These are phyloP conservation scores for Leccinum cinnamomeum DNA, from an alignment of 1,284 basidiomycete genomes.

Conservation along the genomic window DNA sequence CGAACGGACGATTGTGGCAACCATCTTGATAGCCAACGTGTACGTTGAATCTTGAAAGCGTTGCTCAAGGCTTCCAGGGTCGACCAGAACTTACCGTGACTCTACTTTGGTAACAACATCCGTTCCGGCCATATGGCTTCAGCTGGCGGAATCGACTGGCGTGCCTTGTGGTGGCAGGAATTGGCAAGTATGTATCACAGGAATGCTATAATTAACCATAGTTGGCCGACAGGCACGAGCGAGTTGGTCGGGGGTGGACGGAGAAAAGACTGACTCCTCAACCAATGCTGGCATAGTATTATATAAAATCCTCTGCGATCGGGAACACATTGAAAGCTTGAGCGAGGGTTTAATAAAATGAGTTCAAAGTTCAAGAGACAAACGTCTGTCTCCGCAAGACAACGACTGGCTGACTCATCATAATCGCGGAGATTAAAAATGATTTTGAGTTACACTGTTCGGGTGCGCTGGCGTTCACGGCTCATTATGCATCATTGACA, in stretches of 20 bases:
- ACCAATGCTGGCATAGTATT: background rate
- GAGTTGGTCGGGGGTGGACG: background rate
- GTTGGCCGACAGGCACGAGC: background rate
- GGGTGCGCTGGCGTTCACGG: background rate
- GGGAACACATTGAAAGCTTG: background rate
- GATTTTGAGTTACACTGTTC: background rate
- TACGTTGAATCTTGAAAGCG: no score
- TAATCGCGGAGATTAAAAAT: constrained; percentile 15
- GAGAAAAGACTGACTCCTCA: background rate
- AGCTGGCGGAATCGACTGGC: background rate
- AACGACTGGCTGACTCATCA: constrained; percentile 22
- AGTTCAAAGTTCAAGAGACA: background rate
- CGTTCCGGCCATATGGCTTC: no score
- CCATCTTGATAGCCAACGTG: background rate
- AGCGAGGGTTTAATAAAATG: background rate
- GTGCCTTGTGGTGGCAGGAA: constrained; percentile 10
- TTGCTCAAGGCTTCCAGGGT: no score
- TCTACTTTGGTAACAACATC: no score
- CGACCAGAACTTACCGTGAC: no score
- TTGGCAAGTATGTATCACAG: background rate
- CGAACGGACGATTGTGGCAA: background rate
- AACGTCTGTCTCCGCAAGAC: background rate
- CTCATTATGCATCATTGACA: constrained; percentile 1
- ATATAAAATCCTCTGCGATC: background rate
- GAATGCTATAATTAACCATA: background rate